Evolutionary conservation across 805 yeast species (phyloP).

Genomic region (Yarrowia sp.): DNA sequence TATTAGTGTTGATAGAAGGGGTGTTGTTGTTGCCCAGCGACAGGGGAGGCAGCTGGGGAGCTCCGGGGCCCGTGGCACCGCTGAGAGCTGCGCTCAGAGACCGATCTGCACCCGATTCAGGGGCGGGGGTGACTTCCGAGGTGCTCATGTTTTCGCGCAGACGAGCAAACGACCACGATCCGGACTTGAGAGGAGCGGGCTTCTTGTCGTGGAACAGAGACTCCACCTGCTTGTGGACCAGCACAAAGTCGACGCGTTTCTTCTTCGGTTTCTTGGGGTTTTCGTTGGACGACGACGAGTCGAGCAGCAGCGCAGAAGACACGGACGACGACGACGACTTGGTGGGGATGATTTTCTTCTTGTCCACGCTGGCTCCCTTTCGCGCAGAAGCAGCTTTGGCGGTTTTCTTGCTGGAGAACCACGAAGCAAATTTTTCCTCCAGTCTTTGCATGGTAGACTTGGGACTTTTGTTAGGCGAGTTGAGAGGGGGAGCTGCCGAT

Average conservation of each 20-base stretch:
- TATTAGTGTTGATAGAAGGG: neutral
- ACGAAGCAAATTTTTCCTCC: constrained; percentile 24
- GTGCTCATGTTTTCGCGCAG: constrained; percentile 16
- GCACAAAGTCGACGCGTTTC: constrained; percentile 21
- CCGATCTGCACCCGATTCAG: constrained; percentile 2
- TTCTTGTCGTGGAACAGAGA: constrained; percentile 19
- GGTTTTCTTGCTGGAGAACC: constrained; percentile 10
- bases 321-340: constrained; percentile 24
- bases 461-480: constrained; percentile 17
- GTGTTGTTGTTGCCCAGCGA: neutral
- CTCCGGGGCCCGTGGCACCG: neutral
- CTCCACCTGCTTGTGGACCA: constrained; percentile 17
- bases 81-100: neutral
- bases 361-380: neutral
- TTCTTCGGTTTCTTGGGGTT: constrained; percentile 11
- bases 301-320: constrained; percentile 5
- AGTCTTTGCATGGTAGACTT: constrained; percentile 24
- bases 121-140: constrained; percentile 18
- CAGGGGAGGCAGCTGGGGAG: constrained; percentile 7
- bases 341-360: constrained; percentile 15
- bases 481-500: neutral
- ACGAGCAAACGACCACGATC: neutral
- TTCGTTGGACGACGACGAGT: constrained; percentile 23
- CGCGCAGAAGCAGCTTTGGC: neutral
- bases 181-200: neutral